Conservation (phyloP, 345 rosid genomes). For the Limnanthes douglasii region DNA sequence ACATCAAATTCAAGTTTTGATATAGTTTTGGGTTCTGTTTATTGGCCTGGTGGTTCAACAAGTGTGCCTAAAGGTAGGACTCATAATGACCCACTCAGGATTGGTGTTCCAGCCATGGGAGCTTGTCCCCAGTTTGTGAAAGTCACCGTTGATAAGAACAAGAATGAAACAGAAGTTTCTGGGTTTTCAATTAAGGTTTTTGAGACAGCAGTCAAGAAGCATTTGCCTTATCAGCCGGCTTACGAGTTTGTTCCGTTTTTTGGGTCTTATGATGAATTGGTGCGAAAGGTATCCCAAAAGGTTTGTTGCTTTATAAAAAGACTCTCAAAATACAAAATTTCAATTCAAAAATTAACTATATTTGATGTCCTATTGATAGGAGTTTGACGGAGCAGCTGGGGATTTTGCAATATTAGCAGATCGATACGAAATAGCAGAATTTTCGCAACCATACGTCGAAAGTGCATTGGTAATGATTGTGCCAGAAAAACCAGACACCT, state of each 20-base stretch:
- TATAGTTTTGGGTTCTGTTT: constrained; percentile 7
- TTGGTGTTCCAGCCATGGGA: constrained; percentile 17
- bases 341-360: too few relatives aligned
- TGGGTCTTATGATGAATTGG: constrained; percentile 17
- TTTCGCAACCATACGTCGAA: constrained; percentile 18
- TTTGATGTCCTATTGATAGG: too few relatives aligned
- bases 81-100: constrained; percentile 11
- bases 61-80: constrained; percentile 12
- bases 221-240: constrained; percentile 10
- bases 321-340: too few relatives aligned
- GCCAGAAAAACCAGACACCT: constrained; percentile 5
- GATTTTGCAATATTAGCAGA: constrained; percentile 13
- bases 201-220: constrained; percentile 9
- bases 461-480: constrained; percentile 19
- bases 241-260: constrained; percentile 11
- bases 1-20: too few relatives aligned
- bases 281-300: constrained; percentile 11
- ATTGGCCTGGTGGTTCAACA: constrained; percentile 20
- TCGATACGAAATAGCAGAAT: constrained; percentile 10
- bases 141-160: constrained; percentile 3
- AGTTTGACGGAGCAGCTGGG: constrained; percentile 18
- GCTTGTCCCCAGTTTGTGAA: constrained; percentile 16
- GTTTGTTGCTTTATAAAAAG: too few relatives aligned
- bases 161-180: neutral
- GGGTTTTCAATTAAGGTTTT: constrained; percentile 22